Conservation (phyloP, 2,329 filamentous ascomycete species). For the Cercospora nicotianae region DNA sequence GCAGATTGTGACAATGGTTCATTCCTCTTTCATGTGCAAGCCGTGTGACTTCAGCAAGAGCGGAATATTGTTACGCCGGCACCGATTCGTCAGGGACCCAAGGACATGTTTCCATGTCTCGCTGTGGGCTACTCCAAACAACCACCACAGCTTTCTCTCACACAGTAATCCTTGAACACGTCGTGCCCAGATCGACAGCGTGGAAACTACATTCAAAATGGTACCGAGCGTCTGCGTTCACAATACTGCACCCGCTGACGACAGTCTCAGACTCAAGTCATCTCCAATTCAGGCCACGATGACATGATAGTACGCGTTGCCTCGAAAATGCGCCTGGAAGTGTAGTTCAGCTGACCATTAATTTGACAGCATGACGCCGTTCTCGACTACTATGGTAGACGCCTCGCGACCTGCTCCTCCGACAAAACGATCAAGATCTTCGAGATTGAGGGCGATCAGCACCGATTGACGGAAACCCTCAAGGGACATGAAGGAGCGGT, state of each 20-base stretch:
- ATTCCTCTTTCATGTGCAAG: not conserved
- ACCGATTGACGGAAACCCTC: conserved; percentile 86
- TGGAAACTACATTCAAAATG: not conserved
- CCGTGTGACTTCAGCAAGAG: not conserved
- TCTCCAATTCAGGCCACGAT: conserved; percentile 87
- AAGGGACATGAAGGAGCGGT: conserved; percentile 98
- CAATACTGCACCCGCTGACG: conserved; percentile 23
- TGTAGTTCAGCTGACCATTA: not conserved
- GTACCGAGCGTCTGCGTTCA: not conserved
- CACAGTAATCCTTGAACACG: not conserved
- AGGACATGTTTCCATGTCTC: conserved; percentile 4
- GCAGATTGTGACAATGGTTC: not conserved
- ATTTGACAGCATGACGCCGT: conserved; percentile 83
- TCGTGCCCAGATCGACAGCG: not conserved
- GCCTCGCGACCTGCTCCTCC: conserved; percentile 94
- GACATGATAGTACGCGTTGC: conserved; percentile 93
- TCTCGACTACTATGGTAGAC: conserved; percentile 95
- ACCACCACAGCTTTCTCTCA: not conserved
- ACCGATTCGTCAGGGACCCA: not conserved
- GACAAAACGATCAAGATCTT: conserved; percentile 99
- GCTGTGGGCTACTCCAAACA: not conserved
- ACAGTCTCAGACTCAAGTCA: conserved; percentile 66
- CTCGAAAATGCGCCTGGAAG: not conserved
- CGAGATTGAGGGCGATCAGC: conserved; percentile 90
- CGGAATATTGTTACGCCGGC: not conserved